Evolutionary conservation across 2,329 filamentous ascomycete species (phyloP).

Genomic region (Lojkania enalia): DNA sequence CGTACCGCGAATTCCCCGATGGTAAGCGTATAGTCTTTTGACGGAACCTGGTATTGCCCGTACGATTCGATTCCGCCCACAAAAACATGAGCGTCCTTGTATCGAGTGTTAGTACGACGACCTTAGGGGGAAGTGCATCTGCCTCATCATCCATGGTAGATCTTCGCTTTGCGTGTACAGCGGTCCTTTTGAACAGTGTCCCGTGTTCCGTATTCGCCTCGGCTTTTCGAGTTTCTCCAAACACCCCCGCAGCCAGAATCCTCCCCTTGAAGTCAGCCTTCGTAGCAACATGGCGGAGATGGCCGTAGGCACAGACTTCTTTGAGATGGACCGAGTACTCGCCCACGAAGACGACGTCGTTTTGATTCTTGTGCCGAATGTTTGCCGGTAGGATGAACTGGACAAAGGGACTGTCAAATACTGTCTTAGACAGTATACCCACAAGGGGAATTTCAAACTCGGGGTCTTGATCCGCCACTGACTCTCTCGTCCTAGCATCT

Average conservation of each 20-base stretch:
- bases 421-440: conserved; percentile 77
- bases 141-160: conserved; percentile 25
- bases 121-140: conserved; percentile 67
- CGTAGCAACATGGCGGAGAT: conserved; percentile 73
- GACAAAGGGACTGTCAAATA: conserved; percentile 74
- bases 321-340: conserved; percentile 81
- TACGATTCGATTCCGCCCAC: conserved; percentile 58
- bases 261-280: conserved; percentile 78
- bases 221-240: conserved; percentile 57
- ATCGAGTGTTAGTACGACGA: conserved; percentile 76
- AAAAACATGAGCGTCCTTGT: conserved; percentile 76
- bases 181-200: conserved; percentile 18
- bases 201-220: conserved; percentile 24
- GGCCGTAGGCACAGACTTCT: conserved; percentile 69
- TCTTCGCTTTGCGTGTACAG: conserved; percentile 15
- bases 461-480: conserved; percentile 25
- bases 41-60: conserved; percentile 62
- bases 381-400: conserved; percentile 80
- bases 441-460: conserved; percentile 55
- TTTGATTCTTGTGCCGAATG: conserved; percentile 68
- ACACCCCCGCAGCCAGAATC: conserved; percentile 77
- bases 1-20: conserved; percentile 56
- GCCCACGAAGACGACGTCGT: conserved; percentile 86
- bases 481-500: conserved; percentile 30
- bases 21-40: conserved; percentile 63